Conservation (phyloP, 1,284 basidiomycete species). For the Trichosporon coremiiforme region DNA sequence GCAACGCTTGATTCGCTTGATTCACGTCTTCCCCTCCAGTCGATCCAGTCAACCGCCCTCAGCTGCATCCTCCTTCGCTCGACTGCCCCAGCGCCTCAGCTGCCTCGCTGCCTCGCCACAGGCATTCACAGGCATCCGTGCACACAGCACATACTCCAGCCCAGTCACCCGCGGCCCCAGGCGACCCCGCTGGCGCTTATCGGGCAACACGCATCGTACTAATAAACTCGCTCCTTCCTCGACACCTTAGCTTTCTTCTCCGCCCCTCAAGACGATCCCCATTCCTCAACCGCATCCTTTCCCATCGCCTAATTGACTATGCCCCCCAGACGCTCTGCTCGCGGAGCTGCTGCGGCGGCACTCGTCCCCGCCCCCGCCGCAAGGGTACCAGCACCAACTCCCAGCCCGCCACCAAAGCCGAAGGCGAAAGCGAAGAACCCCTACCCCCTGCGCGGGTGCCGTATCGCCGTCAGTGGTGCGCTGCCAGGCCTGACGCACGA, state of each 20-base stretch:
- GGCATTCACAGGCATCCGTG: constrained; percentile 2
- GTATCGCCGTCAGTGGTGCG: constrained; percentile 25
- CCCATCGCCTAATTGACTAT: neutral
- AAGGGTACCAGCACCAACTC: constrained; percentile 1
- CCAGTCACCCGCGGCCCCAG: neutral
- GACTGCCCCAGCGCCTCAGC: too few relatives aligned
- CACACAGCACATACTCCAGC: neutral
- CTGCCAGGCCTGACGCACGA: constrained; percentile 18
- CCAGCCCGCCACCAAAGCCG: constrained; percentile 7
- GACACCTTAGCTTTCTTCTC: neutral
- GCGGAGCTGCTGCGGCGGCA: neutral
- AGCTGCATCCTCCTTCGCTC: neutral
- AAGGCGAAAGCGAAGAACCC: neutral
- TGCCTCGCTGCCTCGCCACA: neutral
- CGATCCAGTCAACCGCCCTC: constrained; percentile 19
- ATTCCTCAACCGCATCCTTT: neutral
- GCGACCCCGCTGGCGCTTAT: constrained; percentile 1
- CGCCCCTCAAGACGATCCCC: neutral
- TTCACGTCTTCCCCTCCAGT: neutral
- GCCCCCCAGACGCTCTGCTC: constrained; percentile 23
- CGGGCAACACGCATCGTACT: neutral
- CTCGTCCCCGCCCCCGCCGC: constrained; percentile 13
- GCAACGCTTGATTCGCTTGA: neutral
- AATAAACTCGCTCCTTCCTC: neutral
- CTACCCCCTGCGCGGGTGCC: constrained; percentile 22